Evolutionary conservation across 805 yeast species (phyloP).

Genomic region (Saccharomycopsis fermentans): DNA sequence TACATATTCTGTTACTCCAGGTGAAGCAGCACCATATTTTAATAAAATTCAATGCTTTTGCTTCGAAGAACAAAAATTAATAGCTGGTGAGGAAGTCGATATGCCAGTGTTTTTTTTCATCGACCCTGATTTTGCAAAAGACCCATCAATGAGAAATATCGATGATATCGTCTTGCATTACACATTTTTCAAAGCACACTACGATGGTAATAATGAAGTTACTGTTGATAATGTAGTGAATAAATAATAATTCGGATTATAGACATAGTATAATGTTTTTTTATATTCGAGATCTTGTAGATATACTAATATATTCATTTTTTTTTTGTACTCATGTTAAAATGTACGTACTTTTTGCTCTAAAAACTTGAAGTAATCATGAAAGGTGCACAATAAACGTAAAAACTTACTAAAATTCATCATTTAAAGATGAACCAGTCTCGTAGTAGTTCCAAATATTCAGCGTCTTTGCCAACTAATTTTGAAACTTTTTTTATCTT

Average conservation of each 20-base stretch:
- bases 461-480: too few species aligned
- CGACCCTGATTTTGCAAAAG: slow-evolving; percentile 91
- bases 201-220: slow-evolving; percentile 30
- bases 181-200: slow-evolving; percentile 68
- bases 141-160: slow-evolving; percentile 84
- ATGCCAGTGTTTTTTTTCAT: slow-evolving; percentile 98
- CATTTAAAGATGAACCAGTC: too few species aligned
- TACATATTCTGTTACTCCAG: slow-evolving; percentile 93
- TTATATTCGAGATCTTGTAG: too few species aligned
- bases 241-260: neutral
- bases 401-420: too few species aligned
- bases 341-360: too few species aligned
- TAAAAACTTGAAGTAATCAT: too few species aligned
- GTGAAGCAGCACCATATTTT: slow-evolving; percentile 92
- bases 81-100: slow-evolving; percentile 95
- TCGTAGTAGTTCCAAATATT: too few species aligned
- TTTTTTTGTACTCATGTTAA: too few species aligned
- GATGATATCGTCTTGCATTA: slow-evolving; percentile 87
- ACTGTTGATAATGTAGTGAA: slow-evolving; percentile 12
- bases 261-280: too few species aligned
- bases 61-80: slow-evolving; percentile 88
- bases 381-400: too few species aligned
- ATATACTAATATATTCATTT: too few species aligned
- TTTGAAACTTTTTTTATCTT: too few species aligned
- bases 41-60: slow-evolving; percentile 97